Evolutionary conservation across 345 rosid genomes (phyloP), one percentile per base, ranked within the genome.

Genomic region (Euphorbia peplus): DNA sequence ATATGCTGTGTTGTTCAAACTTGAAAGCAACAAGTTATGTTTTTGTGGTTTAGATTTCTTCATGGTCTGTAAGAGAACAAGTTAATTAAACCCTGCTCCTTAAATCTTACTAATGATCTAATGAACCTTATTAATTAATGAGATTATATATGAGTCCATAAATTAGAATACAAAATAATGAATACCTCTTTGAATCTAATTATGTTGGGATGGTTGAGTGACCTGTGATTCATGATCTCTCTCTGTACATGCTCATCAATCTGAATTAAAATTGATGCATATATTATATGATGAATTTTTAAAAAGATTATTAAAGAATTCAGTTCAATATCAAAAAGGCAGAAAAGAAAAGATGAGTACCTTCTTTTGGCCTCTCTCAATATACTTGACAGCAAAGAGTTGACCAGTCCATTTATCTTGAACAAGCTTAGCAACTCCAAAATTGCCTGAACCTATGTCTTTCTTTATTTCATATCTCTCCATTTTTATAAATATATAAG

Each of bases 401-500:
- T 75, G 67, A 26, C 59, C 64, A 24, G 32, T 75, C 62, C 53
- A 16, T 39, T 42, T 70, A 53, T 75, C 70, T 58, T 70, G 64
- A 47, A 53, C 70, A 29, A 75, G 78, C 74, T 70, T 75, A 8
- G 78, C 78, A 25, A 75, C 74, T 13, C 78, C 74, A 53, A 75
- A 75, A 16, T 75, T 75, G 8, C 78, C 78, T 8, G 78, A 70
- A 19, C 78, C 78, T 37, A 75, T 70, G 52, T 75, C 78, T 44
- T 60, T 75, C 67, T 64, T 7, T 29, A 75, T 60, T 60, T 75
- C 71, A 18, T 75, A 75, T 5, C 62, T 37, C 56, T 75, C 74
- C 78, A 75, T 75, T 25, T 47, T 25, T 30, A 29, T 10, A 7
- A 16, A 32, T 24, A 1, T 47, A 41, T 6, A 22, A 5, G 28